Percentiles rank a stretch among this genome's conserved stretches.
phyloP scores from a whole-genome alignment of 192 early-diverging fungal genomes.

The Thamnidium elegans region DNA sequence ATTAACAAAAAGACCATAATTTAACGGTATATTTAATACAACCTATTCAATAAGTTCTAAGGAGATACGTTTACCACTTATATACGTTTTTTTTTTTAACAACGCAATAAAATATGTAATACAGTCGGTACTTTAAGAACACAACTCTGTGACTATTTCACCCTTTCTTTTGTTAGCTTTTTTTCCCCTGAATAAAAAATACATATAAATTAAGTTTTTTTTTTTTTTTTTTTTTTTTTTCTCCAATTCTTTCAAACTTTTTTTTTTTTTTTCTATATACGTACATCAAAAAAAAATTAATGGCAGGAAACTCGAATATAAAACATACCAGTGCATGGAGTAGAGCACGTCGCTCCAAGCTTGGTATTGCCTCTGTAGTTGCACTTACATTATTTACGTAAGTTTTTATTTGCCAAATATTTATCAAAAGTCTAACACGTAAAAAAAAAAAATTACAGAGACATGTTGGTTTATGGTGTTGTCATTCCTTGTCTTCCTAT shows the following conservation, averaged over 20 bases:
- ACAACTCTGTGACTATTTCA: no score
- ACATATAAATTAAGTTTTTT: no score
- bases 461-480: conserved; percentile 69
- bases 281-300: background rate
- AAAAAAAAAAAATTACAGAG: conserved; percentile 17
- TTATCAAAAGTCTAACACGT: conserved; percentile 10
- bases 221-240: no score
- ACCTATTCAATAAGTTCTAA: no score
- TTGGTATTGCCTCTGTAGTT: conserved; percentile 44
- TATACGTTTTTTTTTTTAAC: no score
- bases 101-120: no score
- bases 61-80: no score
- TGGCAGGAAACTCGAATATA: background rate
- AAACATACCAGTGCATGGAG: conserved; percentile 17
- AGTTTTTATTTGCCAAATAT: conserved; percentile 16
- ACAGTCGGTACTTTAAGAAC: no score
- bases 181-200: no score
- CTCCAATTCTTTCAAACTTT: background rate
- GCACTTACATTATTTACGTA: conserved; percentile 64
- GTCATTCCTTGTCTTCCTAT: conserved; percentile 69
- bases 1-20: no score
- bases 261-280: background rate
- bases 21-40: no score
- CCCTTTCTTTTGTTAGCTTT: no score
- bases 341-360: conserved; percentile 34